Percentiles rank a stretch among this genome's conserved stretches.
These are phyloP conservation scores for Leishmania martiniquensis DNA, from an alignment of 208 protist species.

Conservation along the genomic window DNA sequence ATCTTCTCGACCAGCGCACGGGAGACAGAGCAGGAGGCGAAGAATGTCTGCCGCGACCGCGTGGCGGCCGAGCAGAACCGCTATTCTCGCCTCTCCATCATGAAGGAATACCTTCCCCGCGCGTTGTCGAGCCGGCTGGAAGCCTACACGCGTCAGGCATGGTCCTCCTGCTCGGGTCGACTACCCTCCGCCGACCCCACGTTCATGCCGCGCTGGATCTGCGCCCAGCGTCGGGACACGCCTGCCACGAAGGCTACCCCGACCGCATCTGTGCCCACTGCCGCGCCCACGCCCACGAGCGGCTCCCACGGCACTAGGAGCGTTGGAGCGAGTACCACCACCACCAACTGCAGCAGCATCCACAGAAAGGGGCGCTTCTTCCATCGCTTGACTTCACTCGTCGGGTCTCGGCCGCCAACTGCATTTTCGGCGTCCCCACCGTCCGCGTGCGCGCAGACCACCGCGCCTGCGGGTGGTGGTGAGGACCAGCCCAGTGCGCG, in stretches of 20 bases:
- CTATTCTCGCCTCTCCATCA: slow-evolving; percentile 26
- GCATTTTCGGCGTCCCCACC: not conserved
- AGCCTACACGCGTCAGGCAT: slow-evolving; percentile 50
- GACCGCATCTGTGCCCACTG: not conserved
- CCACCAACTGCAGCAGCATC: too few species aligned
- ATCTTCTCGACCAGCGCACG: slow-evolving; percentile 38
- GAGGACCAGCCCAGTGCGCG: not conserved
- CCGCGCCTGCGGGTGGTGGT: not conserved
- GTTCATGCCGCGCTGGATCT: slow-evolving; percentile 62
- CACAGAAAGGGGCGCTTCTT: slow-evolving; percentile 6
- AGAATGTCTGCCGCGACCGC: slow-evolving; percentile 31
- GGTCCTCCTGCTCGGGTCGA: slow-evolving; percentile 54
- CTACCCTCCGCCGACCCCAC: slow-evolving; percentile 41
- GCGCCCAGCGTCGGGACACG: slow-evolving; percentile 25
- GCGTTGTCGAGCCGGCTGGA: slow-evolving; percentile 23
- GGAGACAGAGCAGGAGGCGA: slow-evolving; percentile 24
- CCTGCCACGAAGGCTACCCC: not conserved
- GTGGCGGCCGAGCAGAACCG: slow-evolving; percentile 35
- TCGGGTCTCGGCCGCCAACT: slow-evolving; percentile 5
- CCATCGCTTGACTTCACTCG: slow-evolving; percentile 12
- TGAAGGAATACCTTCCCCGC: slow-evolving; percentile 27
- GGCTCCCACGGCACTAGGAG: not conserved
- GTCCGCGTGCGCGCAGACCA: not conserved
- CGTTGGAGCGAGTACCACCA: not conserved
- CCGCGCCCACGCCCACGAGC: not conserved